A percentile compares a stretch with the other conserved stretches of the same genome.
Evolutionary conservation across 2,329 filamentous ascomycete genomes (phyloP).

Genomic region (Truncatella angustata): DNA sequence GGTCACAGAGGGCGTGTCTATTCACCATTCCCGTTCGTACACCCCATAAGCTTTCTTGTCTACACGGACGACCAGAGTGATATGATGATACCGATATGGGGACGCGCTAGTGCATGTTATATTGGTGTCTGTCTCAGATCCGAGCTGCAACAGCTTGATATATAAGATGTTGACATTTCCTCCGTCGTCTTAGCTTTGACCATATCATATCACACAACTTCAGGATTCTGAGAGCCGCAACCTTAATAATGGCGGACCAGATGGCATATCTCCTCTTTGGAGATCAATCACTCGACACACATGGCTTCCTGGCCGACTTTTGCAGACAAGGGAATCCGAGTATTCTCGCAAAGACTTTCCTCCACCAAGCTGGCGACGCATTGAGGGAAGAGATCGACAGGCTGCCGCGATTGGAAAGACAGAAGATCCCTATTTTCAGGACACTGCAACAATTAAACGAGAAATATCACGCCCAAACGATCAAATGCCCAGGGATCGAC

Average conservation of each 20-base stretch:
- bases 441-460: conserved; percentile 64
- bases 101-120: conserved; percentile 21
- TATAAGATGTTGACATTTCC: conserved; percentile 25
- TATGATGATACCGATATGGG: conserved; percentile 18
- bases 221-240: conserved; percentile 20
- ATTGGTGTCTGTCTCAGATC: conserved; percentile 20
- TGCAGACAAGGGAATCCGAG: conserved; percentile 44
- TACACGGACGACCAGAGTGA: conserved; percentile 15
- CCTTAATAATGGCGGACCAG: conserved; percentile 41
- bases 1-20: conserved; percentile 21
- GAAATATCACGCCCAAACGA: conserved; percentile 55
- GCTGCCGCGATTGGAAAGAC: conserved; percentile 55
- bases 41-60: conserved; percentile 14
- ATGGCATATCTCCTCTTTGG: conserved; percentile 64
- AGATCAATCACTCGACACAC: conserved; percentile 69
- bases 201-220: conserved; percentile 17
- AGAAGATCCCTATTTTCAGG: conserved; percentile 59
- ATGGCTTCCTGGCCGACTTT: conserved; percentile 58
- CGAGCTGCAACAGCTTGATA: conserved; percentile 14
- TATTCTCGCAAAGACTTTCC: conserved; percentile 58
- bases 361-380: conserved; percentile 56
- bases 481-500: conserved; percentile 62
- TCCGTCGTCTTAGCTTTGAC: conserved; percentile 14
- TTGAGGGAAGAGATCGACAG: conserved; percentile 59
- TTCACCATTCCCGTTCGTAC: conserved; percentile 12